A percentile compares a stretch with the other conserved stretches of the same genome.
phyloP scores from a whole-genome alignment of 208 protist species.

The Trypanosoma boissoni region DNA sequence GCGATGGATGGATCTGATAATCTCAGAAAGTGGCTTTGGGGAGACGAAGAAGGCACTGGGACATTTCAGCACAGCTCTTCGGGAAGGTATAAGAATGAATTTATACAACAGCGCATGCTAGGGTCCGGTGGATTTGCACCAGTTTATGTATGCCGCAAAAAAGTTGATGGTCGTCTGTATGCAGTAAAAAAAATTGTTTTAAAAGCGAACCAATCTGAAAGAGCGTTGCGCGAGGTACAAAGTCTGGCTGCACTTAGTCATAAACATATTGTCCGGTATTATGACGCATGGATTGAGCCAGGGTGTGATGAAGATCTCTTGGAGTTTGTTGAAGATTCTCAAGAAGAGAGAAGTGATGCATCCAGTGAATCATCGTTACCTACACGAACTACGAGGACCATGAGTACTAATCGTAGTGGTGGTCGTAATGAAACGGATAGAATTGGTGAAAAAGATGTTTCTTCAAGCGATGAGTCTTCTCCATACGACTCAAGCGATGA shows the following conservation, averaged over 20 bases:
- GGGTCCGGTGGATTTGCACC: constrained; percentile 81
- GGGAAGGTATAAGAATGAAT: constrained; percentile 73
- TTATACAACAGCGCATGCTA: constrained; percentile 73
- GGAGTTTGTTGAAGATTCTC: constrained; percentile 40
- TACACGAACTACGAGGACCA: not conserved
- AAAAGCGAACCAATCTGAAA: constrained; percentile 50
- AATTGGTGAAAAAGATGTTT: not conserved
- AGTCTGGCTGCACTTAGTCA: constrained; percentile 77
- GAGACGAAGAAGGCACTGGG: constrained; percentile 42
- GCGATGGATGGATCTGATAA: constrained; percentile 32
- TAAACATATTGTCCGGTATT: constrained; percentile 87
- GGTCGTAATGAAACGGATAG: not conserved
- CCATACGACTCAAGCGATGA: constrained; percentile 22
- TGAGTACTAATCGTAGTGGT: not conserved
- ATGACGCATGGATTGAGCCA: constrained; percentile 85
- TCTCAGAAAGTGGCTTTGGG: constrained; percentile 77
- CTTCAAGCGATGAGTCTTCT: not conserved
- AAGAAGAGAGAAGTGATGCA: constrained; percentile 11
- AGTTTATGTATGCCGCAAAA: constrained; percentile 85
- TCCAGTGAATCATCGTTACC: not conserved
- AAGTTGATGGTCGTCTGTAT: constrained; percentile 76
- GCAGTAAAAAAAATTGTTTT: constrained; percentile 86
- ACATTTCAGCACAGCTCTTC: constrained; percentile 48
- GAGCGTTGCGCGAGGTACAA: constrained; percentile 71
- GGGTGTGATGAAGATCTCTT: constrained; percentile 75